phyloP scores from a whole-genome alignment of 306 rosid species.

The Prunus davidiana region DNA sequence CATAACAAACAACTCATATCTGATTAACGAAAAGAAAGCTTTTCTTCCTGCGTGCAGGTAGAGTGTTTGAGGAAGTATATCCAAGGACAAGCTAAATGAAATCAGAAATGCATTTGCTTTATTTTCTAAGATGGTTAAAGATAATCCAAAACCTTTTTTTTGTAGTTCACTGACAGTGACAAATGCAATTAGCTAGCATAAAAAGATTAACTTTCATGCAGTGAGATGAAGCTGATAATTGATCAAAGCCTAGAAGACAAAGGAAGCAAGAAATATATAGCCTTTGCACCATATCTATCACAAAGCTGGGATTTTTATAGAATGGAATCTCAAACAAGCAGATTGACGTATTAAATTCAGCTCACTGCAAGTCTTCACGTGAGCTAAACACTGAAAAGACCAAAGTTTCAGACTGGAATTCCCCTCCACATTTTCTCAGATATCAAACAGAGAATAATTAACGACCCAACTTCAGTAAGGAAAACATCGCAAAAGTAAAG shows the following conservation, averaged over 20 bases:
- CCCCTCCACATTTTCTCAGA: not conserved
- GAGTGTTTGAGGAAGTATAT: not conserved
- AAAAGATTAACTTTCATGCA: not conserved
- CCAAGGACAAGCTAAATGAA: not conserved
- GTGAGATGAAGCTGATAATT: not conserved
- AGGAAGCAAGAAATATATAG: not conserved
- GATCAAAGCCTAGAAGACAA: not conserved
- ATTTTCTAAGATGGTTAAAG: not conserved
- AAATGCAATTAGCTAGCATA: not conserved
- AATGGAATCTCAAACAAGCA: not conserved
- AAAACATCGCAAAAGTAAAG: not conserved
- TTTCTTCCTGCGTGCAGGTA: not conserved
- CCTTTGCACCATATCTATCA: not conserved
- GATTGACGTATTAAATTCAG: not conserved
- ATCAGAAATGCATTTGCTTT: not conserved
- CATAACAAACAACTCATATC: not conserved
- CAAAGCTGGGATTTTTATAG: not conserved
- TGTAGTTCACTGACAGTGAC: not conserved
- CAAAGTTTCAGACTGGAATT: too few relatives aligned
- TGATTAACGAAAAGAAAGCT: not conserved
- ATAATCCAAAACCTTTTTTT: not conserved
- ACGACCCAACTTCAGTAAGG: slow-evolving; percentile 1
- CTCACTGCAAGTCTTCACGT: not conserved
- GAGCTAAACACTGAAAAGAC: too few relatives aligned
- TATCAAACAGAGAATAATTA: not conserved